Evolutionary conservation across 441 rosid species (phyloP).

Genomic region (Erodium texanum): DNA sequence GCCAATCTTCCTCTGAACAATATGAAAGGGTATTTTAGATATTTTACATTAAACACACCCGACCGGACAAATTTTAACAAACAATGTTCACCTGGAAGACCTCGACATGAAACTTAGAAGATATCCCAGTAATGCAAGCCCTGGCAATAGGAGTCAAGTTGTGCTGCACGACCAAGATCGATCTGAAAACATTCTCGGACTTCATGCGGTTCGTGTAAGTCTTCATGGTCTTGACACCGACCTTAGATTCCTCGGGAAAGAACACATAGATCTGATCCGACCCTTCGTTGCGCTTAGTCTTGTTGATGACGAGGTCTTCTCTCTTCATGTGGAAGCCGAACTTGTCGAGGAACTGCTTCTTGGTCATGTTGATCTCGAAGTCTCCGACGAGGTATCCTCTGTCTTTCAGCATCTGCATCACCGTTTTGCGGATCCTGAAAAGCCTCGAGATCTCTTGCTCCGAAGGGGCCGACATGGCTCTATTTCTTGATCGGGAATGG

Average conservation of each 20-base stretch:
- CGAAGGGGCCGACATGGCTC: constrained; percentile 21
- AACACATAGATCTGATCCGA: constrained; percentile 80
- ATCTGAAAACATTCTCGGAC: constrained; percentile 65
- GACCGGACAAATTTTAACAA: no score
- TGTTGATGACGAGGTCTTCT: constrained; percentile 72
- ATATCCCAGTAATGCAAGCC: constrained; percentile 55
- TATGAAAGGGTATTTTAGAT: no score
- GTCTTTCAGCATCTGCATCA: constrained; percentile 73
- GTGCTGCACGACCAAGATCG: constrained; percentile 70
- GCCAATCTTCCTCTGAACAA: no score
- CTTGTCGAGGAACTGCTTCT: constrained; percentile 40
- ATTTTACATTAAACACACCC: no score
- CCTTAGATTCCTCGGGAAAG: constrained; percentile 80
- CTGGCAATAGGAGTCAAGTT: constrained; percentile 82
- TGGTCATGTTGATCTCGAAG: constrained; percentile 45
- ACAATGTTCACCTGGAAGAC: constrained; percentile 62
- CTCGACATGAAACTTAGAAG: constrained; percentile 67
- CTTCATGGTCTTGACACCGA: constrained; percentile 92
- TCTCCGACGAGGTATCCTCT: constrained; percentile 61
- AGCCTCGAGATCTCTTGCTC: constrained; percentile 66
- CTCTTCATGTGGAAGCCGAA: constrained; percentile 72
- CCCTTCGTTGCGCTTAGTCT: constrained; percentile 33
- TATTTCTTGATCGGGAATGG: no score
- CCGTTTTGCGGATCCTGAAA: constrained; percentile 52
- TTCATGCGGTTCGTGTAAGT: constrained; percentile 77